These are phyloP conservation scores for Rosa persica DNA, from an alignment of 306 rosid species.

Conservation along the genomic window DNA sequence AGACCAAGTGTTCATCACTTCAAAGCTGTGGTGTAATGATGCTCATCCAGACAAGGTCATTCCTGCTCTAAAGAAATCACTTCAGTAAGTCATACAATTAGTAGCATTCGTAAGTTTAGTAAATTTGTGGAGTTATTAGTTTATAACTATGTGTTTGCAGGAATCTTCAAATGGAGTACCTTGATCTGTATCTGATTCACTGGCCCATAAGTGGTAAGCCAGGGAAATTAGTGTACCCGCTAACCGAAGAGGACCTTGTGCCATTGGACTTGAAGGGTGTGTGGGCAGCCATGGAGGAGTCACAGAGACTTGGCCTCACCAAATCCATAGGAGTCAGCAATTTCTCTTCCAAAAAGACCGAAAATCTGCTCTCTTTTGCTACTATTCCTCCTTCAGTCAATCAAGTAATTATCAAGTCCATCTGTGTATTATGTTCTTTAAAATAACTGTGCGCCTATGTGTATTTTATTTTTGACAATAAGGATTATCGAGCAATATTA, in stretches of 20 bases:
- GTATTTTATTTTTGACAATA: too few relatives aligned
- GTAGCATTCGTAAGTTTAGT: not conserved
- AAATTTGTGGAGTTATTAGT: not conserved
- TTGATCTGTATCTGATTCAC: conserved; percentile 35
- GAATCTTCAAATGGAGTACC: conserved; percentile 26
- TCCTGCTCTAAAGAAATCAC: conserved; percentile 28
- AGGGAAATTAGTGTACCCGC: not conserved
- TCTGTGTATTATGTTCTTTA: not conserved
- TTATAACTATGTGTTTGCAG: not conserved
- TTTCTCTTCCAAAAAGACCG: conserved; percentile 32
- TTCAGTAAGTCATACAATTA: not conserved
- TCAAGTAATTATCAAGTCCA: conserved; percentile 21
- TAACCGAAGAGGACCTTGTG: conserved; percentile 13
- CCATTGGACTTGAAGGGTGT: conserved; percentile 32
- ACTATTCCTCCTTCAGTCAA: not conserved
- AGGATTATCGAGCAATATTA: too few relatives aligned
- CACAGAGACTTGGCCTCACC: conserved; percentile 34
- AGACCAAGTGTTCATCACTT: conserved; percentile 24
- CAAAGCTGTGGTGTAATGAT: conserved; percentile 29
- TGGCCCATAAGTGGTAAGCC: conserved; percentile 31
- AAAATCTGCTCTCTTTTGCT: conserved; percentile 15
- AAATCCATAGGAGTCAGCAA: conserved; percentile 37
- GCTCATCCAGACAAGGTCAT: conserved; percentile 22
- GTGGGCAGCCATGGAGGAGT: conserved; percentile 37
- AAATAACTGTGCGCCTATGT: not conserved